Base-by-base conservation (phyloP, 305 asterid genomes). In the Caryopteris hybrid region DNA sequence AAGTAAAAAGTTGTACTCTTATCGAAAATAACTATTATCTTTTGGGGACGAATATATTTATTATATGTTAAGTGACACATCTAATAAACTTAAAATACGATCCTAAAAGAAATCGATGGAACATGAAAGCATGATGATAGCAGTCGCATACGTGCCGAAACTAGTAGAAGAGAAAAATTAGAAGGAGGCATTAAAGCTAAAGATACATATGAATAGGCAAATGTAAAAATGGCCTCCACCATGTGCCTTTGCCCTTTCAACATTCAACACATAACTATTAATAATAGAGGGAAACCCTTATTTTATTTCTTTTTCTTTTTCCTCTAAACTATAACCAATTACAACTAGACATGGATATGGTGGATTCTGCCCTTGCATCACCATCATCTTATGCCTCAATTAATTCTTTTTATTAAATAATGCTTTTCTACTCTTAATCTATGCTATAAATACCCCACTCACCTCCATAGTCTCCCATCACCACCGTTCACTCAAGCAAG, bases 381-480 rank as follows among this genome's bases (percentile, higher is more conserved):
- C 66, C 64, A 79, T 64, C 63, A 65, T 68, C 74, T 73, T 43
- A 73, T 48, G 60, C 74, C 66, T 74, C 74, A 74, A 8, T n/a
- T n/a, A 13, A 51, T 41, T 33, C 66, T 66, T 65, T 2, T 8
- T 21, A 10, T 53, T 52, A 52, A 13, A 52, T 64, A 66, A 36
- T 57, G 22, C 36, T 48, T 23, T 58, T 47, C 31, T 36, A 75
- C 13, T 71, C 23, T 20, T 43, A 55, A 70, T 67, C 64, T 56
- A 6, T 29, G 29, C 84, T 83, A 85, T 87, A 87, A 68, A 87
- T 81, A 77, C 68, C 80, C 71, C 72, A 5, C 77, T 27, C 64
- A 27, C 50, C 38, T 21, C 64, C 64, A 62, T 64, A 60, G 38
- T 64, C 68, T 68, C n/a, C 55, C 70, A 36, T 72, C 87, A 83